A percentile compares a stretch with the other conserved stretches of the same genome.
These are phyloP conservation scores for Hansenula anomala DNA, from an alignment of 1,139 yeast genomes.

Conservation along the genomic window DNA sequence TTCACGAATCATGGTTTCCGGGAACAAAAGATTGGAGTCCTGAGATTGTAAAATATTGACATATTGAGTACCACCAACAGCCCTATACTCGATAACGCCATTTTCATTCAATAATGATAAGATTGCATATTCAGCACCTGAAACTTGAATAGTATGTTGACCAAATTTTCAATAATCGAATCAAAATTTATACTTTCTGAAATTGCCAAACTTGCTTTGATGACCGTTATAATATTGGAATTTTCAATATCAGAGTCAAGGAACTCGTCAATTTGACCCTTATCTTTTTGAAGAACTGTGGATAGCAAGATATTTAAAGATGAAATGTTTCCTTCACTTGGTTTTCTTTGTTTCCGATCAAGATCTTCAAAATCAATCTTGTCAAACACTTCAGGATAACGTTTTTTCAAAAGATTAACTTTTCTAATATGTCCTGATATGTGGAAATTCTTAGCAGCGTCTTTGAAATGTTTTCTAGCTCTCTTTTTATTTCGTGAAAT, in stretches of 20 bases:
- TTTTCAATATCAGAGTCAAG: conserved; percentile 6
- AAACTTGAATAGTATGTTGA: conserved; percentile 38
- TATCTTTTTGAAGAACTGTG: conserved; percentile 12
- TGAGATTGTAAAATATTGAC: conserved; percentile 9
- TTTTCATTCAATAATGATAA: conserved; percentile 34
- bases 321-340: conserved; percentile 5
- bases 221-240: conserved; percentile 18
- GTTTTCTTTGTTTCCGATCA: neutral
- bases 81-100: conserved; percentile 34
- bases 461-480: conserved; percentile 10
- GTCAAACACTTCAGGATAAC: conserved; percentile 12
- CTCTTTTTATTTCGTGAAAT: conserved; percentile 22
- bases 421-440: conserved; percentile 2
- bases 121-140: conserved; percentile 44
- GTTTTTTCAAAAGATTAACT: conserved; percentile 6
- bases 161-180: conserved; percentile 35
- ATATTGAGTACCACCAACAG: conserved; percentile 39
- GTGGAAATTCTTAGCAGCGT: conserved; percentile 9
- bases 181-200: conserved; percentile 41
- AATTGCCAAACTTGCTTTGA: conserved; percentile 43
- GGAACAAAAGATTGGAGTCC: conserved; percentile 35
- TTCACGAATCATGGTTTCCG: conserved; percentile 37
- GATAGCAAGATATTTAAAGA: conserved; percentile 14
- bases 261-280: conserved; percentile 7
- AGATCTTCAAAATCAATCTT: conserved; percentile 7